phyloP scores from a whole-genome alignment of 495 filamentous ascomycete species.

The Durotheca rogersii region DNA sequence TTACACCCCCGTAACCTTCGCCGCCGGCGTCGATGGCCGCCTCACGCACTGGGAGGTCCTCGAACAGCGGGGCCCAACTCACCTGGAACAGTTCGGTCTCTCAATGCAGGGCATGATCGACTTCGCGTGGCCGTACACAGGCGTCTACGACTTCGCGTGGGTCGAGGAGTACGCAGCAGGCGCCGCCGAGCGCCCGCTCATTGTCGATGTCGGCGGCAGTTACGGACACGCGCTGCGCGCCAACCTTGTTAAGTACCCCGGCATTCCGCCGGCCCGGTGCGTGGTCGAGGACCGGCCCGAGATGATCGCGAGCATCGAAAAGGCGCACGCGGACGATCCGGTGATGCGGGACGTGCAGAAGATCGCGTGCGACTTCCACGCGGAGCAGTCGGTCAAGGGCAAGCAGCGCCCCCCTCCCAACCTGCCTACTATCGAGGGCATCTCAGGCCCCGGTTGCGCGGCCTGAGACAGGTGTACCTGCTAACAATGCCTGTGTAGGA shows the following conservation, averaged over 20 bases:
- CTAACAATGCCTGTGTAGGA: conserved; percentile 22
- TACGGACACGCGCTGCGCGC: conserved; percentile 34
- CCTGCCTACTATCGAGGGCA: too few relatives aligned
- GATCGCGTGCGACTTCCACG: conserved; percentile 34
- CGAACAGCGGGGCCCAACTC: conserved; percentile 7
- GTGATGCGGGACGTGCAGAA: conserved; percentile 30
- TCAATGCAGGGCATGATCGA: conserved; percentile 37
- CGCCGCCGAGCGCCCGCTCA: conserved; percentile 15
- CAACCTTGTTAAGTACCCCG: conserved; percentile 24
- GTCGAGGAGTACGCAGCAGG: conserved; percentile 15
- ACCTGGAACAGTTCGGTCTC: conserved; percentile 16
- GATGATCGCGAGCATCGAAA: conserved; percentile 15
- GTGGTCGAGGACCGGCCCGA: conserved; percentile 38
- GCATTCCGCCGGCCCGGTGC: conserved; percentile 29
- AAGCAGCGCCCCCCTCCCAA: conserved; percentile 8
- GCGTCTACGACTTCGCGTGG: conserved; percentile 35
- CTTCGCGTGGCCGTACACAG: conserved; percentile 30
- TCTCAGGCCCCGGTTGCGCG: neutral
- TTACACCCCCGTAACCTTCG: conserved; percentile 32
- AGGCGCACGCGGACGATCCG: conserved; percentile 18
- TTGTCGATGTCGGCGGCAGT: conserved; percentile 44
- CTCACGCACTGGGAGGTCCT: conserved; percentile 34
- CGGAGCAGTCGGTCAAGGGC: conserved; percentile 33
- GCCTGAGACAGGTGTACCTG: neutral
- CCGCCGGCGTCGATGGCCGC: conserved; percentile 25